Evolutionary conservation across 208 protist species (phyloP).

Genomic region (Lotmaria passim): DNA sequence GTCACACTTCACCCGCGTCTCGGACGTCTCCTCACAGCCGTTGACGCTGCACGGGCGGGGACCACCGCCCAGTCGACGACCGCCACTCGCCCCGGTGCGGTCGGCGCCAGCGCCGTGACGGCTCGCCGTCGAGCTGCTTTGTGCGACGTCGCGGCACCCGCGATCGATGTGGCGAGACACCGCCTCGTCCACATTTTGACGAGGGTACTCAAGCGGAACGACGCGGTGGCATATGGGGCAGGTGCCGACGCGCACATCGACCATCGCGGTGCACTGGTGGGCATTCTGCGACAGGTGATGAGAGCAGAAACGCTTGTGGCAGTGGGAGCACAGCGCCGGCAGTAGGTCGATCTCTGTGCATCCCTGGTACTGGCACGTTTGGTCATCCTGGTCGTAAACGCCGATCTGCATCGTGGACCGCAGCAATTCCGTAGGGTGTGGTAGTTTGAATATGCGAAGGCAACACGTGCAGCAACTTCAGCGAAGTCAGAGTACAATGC

Average conservation of each 20-base stretch:
- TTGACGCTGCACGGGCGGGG: slow-evolving; percentile 46
- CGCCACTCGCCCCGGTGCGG: slow-evolving; percentile 10
- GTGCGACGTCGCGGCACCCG: slow-evolving; percentile 51
- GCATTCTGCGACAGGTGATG: slow-evolving; percentile 65
- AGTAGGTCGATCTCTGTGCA: slow-evolving; percentile 82
- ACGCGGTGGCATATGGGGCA: slow-evolving; percentile 63
- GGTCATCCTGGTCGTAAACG: slow-evolving; percentile 71
- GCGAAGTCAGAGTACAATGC: too few species aligned
- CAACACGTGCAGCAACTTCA: too few species aligned
- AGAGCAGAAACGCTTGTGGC: slow-evolving; percentile 77
- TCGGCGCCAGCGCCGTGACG: slow-evolving; percentile 4
- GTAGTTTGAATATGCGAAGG: too few species aligned
- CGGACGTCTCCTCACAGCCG: slow-evolving; percentile 46
- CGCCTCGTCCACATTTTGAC: slow-evolving; percentile 65
- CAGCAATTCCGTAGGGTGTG: not conserved
- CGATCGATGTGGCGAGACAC: slow-evolving; percentile 82
- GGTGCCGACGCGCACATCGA: slow-evolving; percentile 39
- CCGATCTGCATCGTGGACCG: slow-evolving; percentile 82
- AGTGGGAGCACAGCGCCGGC: slow-evolving; percentile 68
- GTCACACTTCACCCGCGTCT: slow-evolving; percentile 61
- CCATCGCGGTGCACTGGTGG: slow-evolving; percentile 60
- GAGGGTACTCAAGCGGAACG: slow-evolving; percentile 60
- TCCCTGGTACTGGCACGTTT: slow-evolving; percentile 65
- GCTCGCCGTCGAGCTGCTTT: not conserved
- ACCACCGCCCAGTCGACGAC: slow-evolving; percentile 28